Evolutionary conservation across 2,329 filamentous ascomycete genomes (phyloP).

Genomic region (Colletotrichum abscissum): DNA sequence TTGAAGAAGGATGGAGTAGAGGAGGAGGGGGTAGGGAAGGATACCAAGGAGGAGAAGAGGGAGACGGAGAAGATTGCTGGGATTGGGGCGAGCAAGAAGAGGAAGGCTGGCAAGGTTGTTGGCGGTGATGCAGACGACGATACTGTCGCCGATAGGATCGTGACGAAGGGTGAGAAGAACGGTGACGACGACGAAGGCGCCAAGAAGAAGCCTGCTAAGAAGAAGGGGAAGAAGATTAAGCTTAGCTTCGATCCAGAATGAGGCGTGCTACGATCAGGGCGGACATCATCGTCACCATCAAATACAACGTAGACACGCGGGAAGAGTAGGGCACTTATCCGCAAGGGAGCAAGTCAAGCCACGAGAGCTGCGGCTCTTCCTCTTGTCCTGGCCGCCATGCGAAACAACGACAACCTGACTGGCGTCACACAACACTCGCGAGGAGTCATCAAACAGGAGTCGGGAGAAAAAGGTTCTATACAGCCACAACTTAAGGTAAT

Average conservation of each 20-base stretch:
- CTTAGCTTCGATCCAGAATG: conserved; percentile 63
- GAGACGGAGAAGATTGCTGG: conserved; percentile 50
- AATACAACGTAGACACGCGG: neutral
- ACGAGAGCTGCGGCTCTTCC: neutral
- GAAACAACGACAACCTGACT: neutral
- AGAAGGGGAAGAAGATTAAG: conserved; percentile 73
- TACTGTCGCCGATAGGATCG: conserved; percentile 27
- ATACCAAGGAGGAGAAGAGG: conserved; percentile 38
- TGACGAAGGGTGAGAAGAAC: conserved; percentile 67
- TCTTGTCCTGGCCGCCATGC: neutral
- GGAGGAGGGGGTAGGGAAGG: conserved; percentile 37
- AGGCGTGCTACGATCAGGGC: neutral
- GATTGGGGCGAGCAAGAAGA: conserved; percentile 62
- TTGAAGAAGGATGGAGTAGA: conserved; percentile 40
- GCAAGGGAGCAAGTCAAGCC: neutral
- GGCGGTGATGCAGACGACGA: conserved; percentile 47
- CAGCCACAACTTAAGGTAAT: conserved; percentile 46
- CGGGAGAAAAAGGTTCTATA: conserved; percentile 40
- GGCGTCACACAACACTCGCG: conserved; percentile 1
- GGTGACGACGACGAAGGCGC: conserved; percentile 21
- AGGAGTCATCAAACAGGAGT: neutral
- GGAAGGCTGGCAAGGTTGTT: conserved; percentile 64
- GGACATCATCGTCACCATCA: neutral
- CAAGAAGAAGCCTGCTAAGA: conserved; percentile 45
- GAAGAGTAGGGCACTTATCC: neutral